A percentile compares a stretch with the other conserved stretches of the same genome.
These are phyloP conservation scores for Pisolithus tinctorius DNA, from an alignment of 768 basidiomycete genomes.

Conservation along the genomic window DNA sequence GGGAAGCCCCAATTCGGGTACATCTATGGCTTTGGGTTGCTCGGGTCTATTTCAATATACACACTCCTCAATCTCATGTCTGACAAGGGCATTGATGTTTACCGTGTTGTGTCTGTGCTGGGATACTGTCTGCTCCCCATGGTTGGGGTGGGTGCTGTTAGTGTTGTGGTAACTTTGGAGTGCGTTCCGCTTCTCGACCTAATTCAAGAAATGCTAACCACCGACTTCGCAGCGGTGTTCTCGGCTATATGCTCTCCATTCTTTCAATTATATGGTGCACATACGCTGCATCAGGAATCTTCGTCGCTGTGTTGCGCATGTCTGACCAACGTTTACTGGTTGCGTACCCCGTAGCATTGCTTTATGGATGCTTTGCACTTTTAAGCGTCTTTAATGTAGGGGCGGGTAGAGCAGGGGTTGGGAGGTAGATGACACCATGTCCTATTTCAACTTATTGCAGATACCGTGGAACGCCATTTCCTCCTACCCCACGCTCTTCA, in stretches of 20 bases:
- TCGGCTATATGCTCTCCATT: slow-evolving; percentile 80
- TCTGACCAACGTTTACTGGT: slow-evolving; percentile 92
- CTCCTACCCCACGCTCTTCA: background rate
- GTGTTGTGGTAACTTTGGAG: slow-evolving; percentile 85
- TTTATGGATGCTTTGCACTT: slow-evolving; percentile 92
- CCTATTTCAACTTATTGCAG: slow-evolving; percentile 1
- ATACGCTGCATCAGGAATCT: slow-evolving; percentile 91
- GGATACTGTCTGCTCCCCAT: slow-evolving; percentile 96
- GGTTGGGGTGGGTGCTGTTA: slow-evolving; percentile 88
- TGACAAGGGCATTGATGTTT: slow-evolving; percentile 89
- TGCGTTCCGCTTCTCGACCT: slow-evolving; percentile 32
- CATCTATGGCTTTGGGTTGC: slow-evolving; percentile 96
- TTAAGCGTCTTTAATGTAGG: slow-evolving; percentile 82
- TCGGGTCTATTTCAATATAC: slow-evolving; percentile 90
- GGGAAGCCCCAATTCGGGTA: slow-evolving; percentile 98
- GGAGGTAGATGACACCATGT: slow-evolving; percentile 20
- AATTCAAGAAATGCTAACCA: slow-evolving; percentile 2
- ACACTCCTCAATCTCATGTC: slow-evolving; percentile 96
- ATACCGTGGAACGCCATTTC: background rate
- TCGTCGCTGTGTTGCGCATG: slow-evolving; percentile 92
- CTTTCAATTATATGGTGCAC: slow-evolving; percentile 95
- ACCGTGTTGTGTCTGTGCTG: slow-evolving; percentile 89
- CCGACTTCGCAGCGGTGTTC: slow-evolving; percentile 47
- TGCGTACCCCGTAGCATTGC: slow-evolving; percentile 90
- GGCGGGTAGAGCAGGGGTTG: slow-evolving; percentile 21